These are phyloP conservation scores for Fusarium verticillioides DNA, from an alignment of 2,329 filamentous ascomycete genomes.

Conservation along the genomic window DNA sequence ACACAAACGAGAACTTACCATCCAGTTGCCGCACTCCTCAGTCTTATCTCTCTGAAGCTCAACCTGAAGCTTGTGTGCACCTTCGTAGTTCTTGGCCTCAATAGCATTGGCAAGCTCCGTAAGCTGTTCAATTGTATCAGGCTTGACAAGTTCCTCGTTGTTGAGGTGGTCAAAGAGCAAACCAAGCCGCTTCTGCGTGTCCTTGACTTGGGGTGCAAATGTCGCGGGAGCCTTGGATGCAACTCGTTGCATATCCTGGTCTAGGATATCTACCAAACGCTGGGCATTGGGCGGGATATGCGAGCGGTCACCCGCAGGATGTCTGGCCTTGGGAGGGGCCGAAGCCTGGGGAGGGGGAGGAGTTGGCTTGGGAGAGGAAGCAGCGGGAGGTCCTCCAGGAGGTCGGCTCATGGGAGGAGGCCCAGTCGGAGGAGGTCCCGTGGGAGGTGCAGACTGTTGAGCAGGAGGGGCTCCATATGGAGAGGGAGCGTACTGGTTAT, in stretches of 20 bases:
- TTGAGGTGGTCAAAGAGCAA: conserved; percentile 98
- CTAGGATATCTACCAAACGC: conserved; percentile 83
- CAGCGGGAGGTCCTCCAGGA: conserved; percentile 47
- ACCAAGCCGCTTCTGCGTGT: conserved; percentile 91
- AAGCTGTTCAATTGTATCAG: conserved; percentile 78
- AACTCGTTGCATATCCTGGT: conserved; percentile 87
- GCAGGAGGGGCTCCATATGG: conserved; percentile 54
- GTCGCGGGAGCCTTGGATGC: conserved; percentile 85
- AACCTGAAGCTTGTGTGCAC: conserved; percentile 74
- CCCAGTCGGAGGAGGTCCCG: conserved; percentile 52
- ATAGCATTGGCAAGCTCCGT: conserved; percentile 73
- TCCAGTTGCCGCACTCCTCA: conserved; percentile 87
- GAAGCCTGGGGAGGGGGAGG: conserved; percentile 61
- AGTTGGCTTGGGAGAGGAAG: conserved; percentile 47
- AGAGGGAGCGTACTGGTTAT: conserved; percentile 71
- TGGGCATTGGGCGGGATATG: conserved; percentile 85
- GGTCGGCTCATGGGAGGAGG: conserved; percentile 50
- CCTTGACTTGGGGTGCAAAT: conserved; percentile 89
- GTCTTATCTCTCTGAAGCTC: conserved; percentile 81
- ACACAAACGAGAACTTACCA: conserved; percentile 66
- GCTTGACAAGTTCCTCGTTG: conserved; percentile 89
- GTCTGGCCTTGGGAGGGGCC: conserved; percentile 66
- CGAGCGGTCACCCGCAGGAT: conserved; percentile 87
- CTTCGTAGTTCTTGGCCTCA: conserved; percentile 74
- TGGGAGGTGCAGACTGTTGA: conserved; percentile 54